Conservation (phyloP, 768 basidiomycete genomes). For the Leccinum disarticulatum region DNA sequence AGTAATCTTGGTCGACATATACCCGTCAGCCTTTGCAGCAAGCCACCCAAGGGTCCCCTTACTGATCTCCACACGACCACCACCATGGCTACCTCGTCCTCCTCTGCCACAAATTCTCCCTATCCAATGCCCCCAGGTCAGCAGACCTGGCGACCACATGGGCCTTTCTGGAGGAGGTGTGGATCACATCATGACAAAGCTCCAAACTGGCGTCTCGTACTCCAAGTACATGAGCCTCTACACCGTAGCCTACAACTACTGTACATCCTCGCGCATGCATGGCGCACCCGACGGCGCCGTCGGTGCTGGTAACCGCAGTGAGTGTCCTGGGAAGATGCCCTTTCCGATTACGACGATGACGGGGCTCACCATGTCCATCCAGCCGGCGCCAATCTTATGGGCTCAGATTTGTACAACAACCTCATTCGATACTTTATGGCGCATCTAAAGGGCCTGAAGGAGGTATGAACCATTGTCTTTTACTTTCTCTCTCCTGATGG, state of each 20-base stretch:
- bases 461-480: constrained; percentile 46
- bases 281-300: constrained; percentile 39
- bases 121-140: constrained; percentile 58
- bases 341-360: constrained; percentile 19
- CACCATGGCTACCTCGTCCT: constrained; percentile 35
- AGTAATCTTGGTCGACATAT: too few relatives aligned
- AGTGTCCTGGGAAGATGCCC: constrained; percentile 36
- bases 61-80: constrained; percentile 30
- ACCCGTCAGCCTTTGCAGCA: constrained; percentile 27
- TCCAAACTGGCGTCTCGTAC: constrained; percentile 86
- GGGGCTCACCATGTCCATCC: constrained; percentile 20
- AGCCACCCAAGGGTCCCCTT: constrained; percentile 4
- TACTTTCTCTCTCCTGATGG: constrained; percentile 15
- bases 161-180: constrained; percentile 80
- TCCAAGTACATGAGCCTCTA: constrained; percentile 87
- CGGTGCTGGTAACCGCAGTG: constrained; percentile 53
- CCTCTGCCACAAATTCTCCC: constrained; percentile 29
- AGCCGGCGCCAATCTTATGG: constrained; percentile 96
- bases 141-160: constrained; percentile 85
- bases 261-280: constrained; percentile 84
- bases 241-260: constrained; percentile 97
- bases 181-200: constrained; percentile 90
- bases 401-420: constrained; percentile 95
- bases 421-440: constrained; percentile 86
- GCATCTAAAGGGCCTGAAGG: constrained; percentile 68